Conservation (phyloP, 1,284 basidiomycete genomes). For the Naganishia sp. region DNA sequence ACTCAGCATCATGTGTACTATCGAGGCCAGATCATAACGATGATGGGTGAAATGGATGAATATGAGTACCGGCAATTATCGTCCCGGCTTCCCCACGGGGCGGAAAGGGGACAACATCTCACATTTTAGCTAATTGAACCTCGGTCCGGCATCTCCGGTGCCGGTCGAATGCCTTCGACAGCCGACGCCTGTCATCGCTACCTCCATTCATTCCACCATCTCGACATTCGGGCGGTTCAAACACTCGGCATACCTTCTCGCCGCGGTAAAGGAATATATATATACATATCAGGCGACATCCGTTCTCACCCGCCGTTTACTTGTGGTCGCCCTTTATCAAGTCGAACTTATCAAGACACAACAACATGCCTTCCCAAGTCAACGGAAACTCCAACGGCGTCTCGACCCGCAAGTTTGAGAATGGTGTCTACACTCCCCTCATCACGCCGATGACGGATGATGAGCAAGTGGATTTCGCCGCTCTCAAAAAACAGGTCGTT, state of each 20-base stretch:
- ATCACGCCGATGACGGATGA: slow-evolving; percentile 55
- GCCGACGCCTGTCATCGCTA: background rate
- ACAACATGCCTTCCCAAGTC: slow-evolving; percentile 16
- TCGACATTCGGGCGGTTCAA: too few species aligned
- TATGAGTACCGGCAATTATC: too few species aligned
- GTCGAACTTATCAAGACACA: background rate
- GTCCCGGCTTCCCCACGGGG: too few species aligned
- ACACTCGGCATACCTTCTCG: too few species aligned
- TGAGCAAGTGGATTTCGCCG: slow-evolving; percentile 51
- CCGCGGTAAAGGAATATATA: too few species aligned
- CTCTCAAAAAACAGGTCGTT: slow-evolving; percentile 54
- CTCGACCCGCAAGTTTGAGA: slow-evolving; percentile 32
- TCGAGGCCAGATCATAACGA: too few species aligned
- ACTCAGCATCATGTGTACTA: too few species aligned
- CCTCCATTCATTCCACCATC: too few species aligned
- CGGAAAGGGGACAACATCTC: too few species aligned
- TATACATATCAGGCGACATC: too few species aligned
- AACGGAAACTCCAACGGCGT: slow-evolving; percentile 17
- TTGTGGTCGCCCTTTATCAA: background rate
- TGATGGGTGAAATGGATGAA: too few species aligned
- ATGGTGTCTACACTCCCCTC: slow-evolving; percentile 55
- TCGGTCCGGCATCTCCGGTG: slow-evolving; percentile 1
- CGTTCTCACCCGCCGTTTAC: too few species aligned
- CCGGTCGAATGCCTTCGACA: background rate
- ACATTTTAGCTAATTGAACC: background rate